A percentile compares a stretch with the other conserved stretches of the same genome.
phyloP scores from a whole-genome alignment of 2,329 filamentous ascomycete species.

The Diplodia intermedia region DNA sequence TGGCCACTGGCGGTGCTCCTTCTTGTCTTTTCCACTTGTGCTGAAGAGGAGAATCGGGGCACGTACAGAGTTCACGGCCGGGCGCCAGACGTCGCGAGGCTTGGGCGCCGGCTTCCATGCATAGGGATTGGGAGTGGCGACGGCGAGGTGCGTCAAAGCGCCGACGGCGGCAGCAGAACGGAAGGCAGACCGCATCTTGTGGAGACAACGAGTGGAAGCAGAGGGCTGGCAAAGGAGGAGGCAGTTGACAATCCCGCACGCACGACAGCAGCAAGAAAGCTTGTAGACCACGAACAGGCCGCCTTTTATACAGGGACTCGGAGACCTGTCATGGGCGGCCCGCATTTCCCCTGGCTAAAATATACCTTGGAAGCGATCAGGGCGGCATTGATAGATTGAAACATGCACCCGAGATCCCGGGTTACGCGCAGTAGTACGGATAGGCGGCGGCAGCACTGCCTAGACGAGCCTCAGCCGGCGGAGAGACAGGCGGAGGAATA shows the following conservation, averaged over 20 bases:
- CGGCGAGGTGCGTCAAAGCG: neutral
- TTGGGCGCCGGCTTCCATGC: conserved; percentile 24
- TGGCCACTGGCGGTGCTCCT: neutral
- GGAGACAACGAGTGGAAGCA: neutral
- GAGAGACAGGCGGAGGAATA: neutral
- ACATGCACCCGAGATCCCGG: neutral
- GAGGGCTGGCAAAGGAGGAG: neutral
- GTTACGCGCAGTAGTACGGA: neutral
- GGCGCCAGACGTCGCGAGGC: conserved; percentile 14
- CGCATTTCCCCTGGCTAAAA: conserved; percentile 23
- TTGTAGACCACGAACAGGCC: neutral
- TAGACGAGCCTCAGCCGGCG: conserved; percentile 5
- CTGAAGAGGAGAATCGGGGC: neutral
- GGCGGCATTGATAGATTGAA: conserved; percentile 15
- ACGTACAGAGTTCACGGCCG: conserved; percentile 17
- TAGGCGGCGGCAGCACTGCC: conserved; percentile 19
- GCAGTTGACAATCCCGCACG: neutral
- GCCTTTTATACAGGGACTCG: conserved; percentile 5
- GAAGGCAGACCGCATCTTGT: conserved; percentile 22
- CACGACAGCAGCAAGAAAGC: neutral
- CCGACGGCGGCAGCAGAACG: conserved; percentile 4
- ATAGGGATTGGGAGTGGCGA: conserved; percentile 17
- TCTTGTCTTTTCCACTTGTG: neutral
- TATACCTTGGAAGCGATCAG: conserved; percentile 1
- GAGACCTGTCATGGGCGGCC: neutral